A percentile compares a stretch with the other conserved stretches of the same genome.
Conservation (phyloP, 1,139 yeast species). For the Blastobotrys buckinghamii region DNA sequence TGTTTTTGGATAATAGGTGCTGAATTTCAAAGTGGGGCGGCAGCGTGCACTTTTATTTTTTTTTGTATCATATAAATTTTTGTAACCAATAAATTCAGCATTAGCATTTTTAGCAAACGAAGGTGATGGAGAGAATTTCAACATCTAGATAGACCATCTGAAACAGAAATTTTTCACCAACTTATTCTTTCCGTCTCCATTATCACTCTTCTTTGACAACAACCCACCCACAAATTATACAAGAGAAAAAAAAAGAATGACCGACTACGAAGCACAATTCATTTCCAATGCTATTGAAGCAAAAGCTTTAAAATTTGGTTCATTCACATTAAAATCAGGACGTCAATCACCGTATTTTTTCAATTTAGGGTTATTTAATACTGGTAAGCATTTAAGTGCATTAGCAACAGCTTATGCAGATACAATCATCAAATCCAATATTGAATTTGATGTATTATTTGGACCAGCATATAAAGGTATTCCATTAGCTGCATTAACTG, state of each 20-base stretch:
- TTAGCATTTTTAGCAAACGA: too few species aligned
- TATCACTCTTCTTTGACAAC: too few species aligned
- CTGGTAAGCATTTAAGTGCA: slow-evolving; percentile 70
- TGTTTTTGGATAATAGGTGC: too few species aligned
- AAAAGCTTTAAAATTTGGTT: slow-evolving; percentile 79
- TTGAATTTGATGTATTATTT: slow-evolving; percentile 84
- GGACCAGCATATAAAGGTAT: slow-evolving; percentile 99
- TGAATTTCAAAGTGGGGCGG: too few species aligned
- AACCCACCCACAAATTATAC: too few species aligned
- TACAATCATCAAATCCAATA: slow-evolving; percentile 71
- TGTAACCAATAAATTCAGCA: too few species aligned
- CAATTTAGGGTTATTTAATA: slow-evolving; percentile 83
- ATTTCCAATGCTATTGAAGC: slow-evolving; percentile 76
- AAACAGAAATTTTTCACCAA: neutral
- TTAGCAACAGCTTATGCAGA: slow-evolving; percentile 85
- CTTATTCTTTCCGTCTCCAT: neutral
- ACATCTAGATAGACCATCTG: neutral
- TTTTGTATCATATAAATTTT: too few species aligned
- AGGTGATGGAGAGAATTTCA: neutral
- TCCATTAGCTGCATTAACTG: slow-evolving; percentile 89
- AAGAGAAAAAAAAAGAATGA: too few species aligned
- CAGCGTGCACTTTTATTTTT: too few species aligned
- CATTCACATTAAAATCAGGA: slow-evolving; percentile 86
- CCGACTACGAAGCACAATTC: slow-evolving; percentile 41
- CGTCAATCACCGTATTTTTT: slow-evolving; percentile 94